Conservation (phyloP, 2,329 filamentous ascomycete species). For the Lojkania enalia region DNA sequence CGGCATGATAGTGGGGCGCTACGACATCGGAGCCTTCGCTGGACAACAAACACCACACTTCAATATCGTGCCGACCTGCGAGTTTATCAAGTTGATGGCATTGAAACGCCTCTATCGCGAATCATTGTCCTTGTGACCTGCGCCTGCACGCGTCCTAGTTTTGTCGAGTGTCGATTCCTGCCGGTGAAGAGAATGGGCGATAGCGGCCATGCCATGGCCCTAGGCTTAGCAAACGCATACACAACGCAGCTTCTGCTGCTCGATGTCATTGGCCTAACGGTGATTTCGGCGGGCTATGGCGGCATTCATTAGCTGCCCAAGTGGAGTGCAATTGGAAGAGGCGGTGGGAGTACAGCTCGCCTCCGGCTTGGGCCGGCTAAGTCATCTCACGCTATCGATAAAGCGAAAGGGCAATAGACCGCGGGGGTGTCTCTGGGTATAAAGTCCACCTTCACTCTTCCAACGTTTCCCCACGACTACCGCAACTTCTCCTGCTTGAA, state of each 20-base stretch:
- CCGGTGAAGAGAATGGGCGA: conserved; percentile 5
- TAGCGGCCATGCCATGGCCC: conserved; percentile 26
- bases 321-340: conserved; percentile 28
- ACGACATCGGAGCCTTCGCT: conserved; percentile 2
- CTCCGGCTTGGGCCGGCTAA: conserved; percentile 30
- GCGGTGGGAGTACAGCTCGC: conserved; percentile 31
- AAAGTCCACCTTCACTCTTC: conserved; percentile 6
- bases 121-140: conserved; percentile 1
- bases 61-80: conserved; percentile 1
- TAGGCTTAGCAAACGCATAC: conserved; percentile 12
- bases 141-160: background rate
- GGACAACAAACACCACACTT: conserved; percentile 4
- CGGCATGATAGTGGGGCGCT: background rate
- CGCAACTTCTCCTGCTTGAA: too few relatives aligned
- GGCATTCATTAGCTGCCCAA: conserved; percentile 26
- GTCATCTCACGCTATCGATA: conserved; percentile 7
- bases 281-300: conserved; percentile 17
- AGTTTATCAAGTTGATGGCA: conserved; percentile 3
- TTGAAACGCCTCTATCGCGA: background rate
- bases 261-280: conserved; percentile 26
- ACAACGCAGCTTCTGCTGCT: background rate
- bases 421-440: conserved; percentile 1
- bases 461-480: conserved; percentile 2
- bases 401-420: too few relatives aligned
- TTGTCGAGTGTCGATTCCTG: background rate